Evolutionary conservation across 164 flowering plant genomes (phyloP), one percentile per base, ranked within the genome.

Genomic region (Amborella trichopoda): DNA sequence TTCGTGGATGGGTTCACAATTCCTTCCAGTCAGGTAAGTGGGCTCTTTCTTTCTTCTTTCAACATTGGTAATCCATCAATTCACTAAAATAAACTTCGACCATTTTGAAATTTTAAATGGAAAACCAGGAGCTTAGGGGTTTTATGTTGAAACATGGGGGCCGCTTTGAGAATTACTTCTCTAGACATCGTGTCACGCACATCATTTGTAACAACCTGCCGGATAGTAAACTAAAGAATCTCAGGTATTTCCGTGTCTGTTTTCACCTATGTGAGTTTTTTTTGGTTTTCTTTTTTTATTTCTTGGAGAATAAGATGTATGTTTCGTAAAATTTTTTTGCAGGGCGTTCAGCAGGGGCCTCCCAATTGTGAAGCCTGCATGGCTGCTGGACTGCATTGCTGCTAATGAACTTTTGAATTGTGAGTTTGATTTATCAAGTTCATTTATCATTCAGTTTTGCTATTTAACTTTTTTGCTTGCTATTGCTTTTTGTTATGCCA

Each of bases 161-260:
- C 26, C 68, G 84, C 11, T 78, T 80, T 46, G 94, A 87, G 75
- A 87, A 87, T 54, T 91, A 87, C 65, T 87, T 91, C 60, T 91
- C 96, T 5, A 75, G 91, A 73, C 72, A 60, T 48, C 71, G 65
- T 16, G 94, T 87, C 13, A 80, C 96, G 17, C 99, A 91, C 69
- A 87, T 91, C 33, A 80, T 87, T 20, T 87, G 99, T 67, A 84
- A 96, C 52, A 91, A 91, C 65, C 85, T 91, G 42, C 86, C 99
- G 28, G 78, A 91, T 48, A 75, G 90, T 62, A 91, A 91, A 80
- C 54, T 84, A 26, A 87, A 75, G 72, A 91, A 86, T 44, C 45
- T 87, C 44, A 91, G 96, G 98, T 17, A 13, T 25, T 16, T n/a
- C 5, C 30, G 0, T n/a, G n/a, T n/a, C n/a, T n/a, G n/a, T 11